phyloP scores from a whole-genome alignment of 225 moss, liverwort and hornwort species.

The Sphagnum tenellum region DNA sequence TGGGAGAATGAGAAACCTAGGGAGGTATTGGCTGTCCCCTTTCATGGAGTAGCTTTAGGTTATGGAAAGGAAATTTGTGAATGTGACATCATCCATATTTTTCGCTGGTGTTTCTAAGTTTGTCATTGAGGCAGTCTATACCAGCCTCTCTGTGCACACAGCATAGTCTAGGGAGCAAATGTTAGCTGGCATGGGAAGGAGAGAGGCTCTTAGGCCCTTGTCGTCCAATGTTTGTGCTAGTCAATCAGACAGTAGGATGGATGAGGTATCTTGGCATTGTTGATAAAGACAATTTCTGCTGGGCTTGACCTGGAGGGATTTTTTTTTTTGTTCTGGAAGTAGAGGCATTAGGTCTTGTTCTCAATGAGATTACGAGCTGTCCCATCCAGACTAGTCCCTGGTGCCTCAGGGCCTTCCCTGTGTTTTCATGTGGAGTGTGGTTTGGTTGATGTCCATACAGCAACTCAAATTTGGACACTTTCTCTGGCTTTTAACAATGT shows the following conservation, averaged over 20 bases:
- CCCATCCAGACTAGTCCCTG: no score
- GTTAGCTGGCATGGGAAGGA: not conserved
- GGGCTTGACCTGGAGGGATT: not conserved
- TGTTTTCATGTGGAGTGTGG: no score
- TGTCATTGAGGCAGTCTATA: constrained; percentile 4
- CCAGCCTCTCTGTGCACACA: constrained; percentile 3
- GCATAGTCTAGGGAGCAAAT: not conserved
- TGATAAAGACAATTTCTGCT: not conserved
- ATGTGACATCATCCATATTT: constrained; percentile 8
- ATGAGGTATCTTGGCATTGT: constrained; percentile 3
- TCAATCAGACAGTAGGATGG: not conserved
- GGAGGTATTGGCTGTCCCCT: not conserved
- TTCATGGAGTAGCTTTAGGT: constrained; percentile 1
- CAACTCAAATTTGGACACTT: no score
- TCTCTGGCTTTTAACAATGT: no score
- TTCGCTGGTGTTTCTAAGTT: not conserved
- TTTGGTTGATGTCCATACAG: no score
- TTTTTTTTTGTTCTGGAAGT: not conserved
- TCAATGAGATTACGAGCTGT: not conserved
- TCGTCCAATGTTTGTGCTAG: constrained; percentile 2
- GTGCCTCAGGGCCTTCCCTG: no score
- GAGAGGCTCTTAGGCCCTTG: not conserved
- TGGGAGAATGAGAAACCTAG: not conserved
- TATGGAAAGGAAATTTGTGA: constrained; percentile 6
- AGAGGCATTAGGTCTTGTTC: not conserved